Evolutionary conservation across 805 yeast species (phyloP).

Genomic region (Candida endomychidarum): DNA sequence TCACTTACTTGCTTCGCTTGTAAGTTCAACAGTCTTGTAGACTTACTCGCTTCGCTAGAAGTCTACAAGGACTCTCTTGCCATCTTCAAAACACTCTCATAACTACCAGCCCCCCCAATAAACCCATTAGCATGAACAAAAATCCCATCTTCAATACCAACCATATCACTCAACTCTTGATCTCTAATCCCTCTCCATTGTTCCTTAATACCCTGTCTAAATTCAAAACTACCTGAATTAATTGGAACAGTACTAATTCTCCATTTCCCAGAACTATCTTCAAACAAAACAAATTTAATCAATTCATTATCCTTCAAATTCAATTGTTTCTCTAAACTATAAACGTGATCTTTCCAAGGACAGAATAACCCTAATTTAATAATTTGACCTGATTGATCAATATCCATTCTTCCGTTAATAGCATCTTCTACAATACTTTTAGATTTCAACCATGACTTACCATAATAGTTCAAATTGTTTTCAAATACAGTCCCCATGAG

Average conservation of each 20-base stretch:
- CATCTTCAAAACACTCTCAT: conserved; percentile 73
- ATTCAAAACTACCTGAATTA: conserved; percentile 73
- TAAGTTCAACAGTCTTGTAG: no score
- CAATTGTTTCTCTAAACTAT: conserved; percentile 63
- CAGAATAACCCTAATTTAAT: conserved; percentile 72
- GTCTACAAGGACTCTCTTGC: conserved; percentile 51
- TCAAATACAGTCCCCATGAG: conserved; percentile 83
- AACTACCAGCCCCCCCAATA: conserved; percentile 88
- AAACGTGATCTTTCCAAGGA: conserved; percentile 96
- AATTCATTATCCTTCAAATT: conserved; percentile 48
- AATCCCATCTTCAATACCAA: conserved; percentile 85
- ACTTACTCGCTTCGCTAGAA: no score
- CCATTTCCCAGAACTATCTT: conserved; percentile 72
- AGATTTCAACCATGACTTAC: conserved; percentile 91
- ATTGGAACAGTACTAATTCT: conserved; percentile 91
- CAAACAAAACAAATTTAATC: conserved; percentile 75
- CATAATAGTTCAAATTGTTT: conserved; percentile 65
- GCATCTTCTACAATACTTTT: conserved; percentile 74
- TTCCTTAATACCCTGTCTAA: conserved; percentile 85
- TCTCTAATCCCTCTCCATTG: conserved; percentile 96
- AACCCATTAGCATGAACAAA: conserved; percentile 97
- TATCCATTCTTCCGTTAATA: conserved; percentile 55
- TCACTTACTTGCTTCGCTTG: no score
- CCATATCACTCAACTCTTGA: conserved; percentile 64
- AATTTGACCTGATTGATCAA: conserved; percentile 71